Evolutionary conservation across 2,329 filamentous ascomycete genomes (phyloP), one percentile per base, ranked within the genome.

Genomic region (Colletotrichum theobromicola): DNA sequence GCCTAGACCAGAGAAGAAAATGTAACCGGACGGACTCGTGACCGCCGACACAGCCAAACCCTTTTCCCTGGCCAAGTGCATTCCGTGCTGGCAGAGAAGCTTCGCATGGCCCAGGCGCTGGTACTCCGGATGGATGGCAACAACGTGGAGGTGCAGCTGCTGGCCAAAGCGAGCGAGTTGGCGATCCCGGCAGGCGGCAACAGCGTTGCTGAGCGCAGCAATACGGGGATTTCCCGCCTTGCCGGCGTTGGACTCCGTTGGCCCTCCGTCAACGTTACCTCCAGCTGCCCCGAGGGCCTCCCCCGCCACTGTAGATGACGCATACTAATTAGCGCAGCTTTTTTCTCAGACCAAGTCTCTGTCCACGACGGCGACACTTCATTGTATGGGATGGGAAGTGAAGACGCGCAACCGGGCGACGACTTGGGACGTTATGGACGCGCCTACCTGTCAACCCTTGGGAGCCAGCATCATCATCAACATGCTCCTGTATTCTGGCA

Each of bases 241-340:
- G 18, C 37, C 37, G 4, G 18, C n/a, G 37, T 42, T 42, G 37
- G 8, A 18, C 16, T 3, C 1, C 18, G 37, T 42, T 9, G 37
- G 0, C 8, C 18, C 37, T 46, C 37, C 37, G 18, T n/a, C 37
- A 6, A 0, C 2, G 0, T n/a, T 46, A 12, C 4, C 5, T n/a
- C 37, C 37, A 46, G 5, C 9, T 12, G 18, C 37, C 37, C 37
- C 37, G 37, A n/a, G 37, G 2, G 37, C 37, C 37, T 46, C 37
- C 37, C 37, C 37, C 37, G 37, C 35, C 35, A 35, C 34, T 34
- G 13, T 34, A n/a, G n/a, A n/a, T n/a, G n/a, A n/a, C n/a, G n/a
- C n/a, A n/a, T n/a, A n/a, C n/a, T n/a, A 35, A 42, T n/a, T 42
- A 46, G 37, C 37, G 37, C 37, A 46, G 37, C 18, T 1, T 46